phyloP scores from a whole-genome alignment of 1,284 basidiomycete genomes.

The Microbotryum saponariae region DNA sequence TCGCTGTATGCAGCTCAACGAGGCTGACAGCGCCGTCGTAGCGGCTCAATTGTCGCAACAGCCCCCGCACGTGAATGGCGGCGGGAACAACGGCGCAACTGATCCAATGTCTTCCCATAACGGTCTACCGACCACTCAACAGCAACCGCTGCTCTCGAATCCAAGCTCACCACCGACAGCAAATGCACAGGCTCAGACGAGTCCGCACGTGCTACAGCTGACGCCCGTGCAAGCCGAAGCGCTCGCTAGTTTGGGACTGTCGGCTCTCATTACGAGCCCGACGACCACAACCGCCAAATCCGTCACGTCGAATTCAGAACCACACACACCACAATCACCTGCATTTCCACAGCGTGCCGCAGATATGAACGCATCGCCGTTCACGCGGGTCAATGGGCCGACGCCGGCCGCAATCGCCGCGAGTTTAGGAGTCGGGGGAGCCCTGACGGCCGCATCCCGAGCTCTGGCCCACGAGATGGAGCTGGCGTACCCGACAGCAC shows the following conservation, averaged over 20 bases:
- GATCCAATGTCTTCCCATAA: no score
- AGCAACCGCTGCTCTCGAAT: no score
- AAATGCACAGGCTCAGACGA: no score
- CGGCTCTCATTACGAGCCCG: constrained; percentile 1
- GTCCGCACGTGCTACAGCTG: not conserved
- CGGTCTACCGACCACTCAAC: no score
- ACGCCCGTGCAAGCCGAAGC: not conserved
- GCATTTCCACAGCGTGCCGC: not conserved
- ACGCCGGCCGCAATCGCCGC: not conserved
- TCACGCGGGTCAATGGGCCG: not conserved
- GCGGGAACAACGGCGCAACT: no score
- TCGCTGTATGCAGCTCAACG: no score
- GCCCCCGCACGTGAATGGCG: no score
- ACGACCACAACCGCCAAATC: not conserved
- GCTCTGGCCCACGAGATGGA: not conserved
- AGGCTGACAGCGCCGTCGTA: no score
- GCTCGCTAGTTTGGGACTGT: not conserved
- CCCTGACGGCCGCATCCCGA: not conserved
- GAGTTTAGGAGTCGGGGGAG: not conserved
- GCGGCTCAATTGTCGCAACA: no score
- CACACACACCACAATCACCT: constrained; percentile 1
- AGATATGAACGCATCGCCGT: not conserved
- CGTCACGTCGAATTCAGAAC: not conserved
- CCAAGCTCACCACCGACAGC: no score
- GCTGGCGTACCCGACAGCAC: not conserved